Percentiles rank a stretch among this genome's conserved stretches.
Conservation (phyloP, 2,329 filamentous ascomycete genomes). For the Pseudopithomyces chartarum region DNA sequence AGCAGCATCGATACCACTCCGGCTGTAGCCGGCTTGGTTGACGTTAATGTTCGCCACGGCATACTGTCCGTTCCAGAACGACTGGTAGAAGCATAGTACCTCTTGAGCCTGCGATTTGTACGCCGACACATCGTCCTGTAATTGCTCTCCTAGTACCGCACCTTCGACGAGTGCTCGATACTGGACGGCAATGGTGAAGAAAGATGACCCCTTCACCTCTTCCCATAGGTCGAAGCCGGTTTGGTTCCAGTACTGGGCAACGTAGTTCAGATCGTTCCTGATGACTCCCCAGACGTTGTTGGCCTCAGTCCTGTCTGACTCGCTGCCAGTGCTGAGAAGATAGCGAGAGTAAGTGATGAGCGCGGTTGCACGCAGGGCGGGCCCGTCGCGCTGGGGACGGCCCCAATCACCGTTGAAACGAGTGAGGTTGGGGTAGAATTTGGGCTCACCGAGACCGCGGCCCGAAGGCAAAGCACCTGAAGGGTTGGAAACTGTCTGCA, state of each 20-base stretch:
- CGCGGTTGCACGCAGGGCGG: constrained; percentile 73
- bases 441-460: constrained; percentile 70
- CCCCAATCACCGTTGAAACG: constrained; percentile 73
- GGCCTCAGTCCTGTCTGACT: constrained; percentile 53
- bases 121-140: constrained; percentile 61
- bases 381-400: constrained; percentile 77
- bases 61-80: constrained; percentile 70
- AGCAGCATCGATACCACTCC: constrained; percentile 73
- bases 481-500: constrained; percentile 71
- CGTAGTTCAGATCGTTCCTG: constrained; percentile 74
- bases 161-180: constrained; percentile 70
- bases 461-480: constrained; percentile 62
- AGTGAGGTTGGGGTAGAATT: constrained; percentile 68
- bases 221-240: constrained; percentile 79
- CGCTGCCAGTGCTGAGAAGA: constrained; percentile 58
- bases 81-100: constrained; percentile 73
- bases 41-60: constrained; percentile 67
- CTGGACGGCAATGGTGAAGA: constrained; percentile 74
- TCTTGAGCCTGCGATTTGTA: constrained; percentile 71
- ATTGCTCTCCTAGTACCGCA: constrained; percentile 62
- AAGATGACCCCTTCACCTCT: constrained; percentile 74
- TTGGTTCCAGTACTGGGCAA: constrained; percentile 67
- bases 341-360: constrained; percentile 74
- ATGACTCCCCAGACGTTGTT: constrained; percentile 72
- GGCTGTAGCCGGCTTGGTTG: constrained; percentile 53